phyloP scores from a whole-genome alignment of 2,329 filamentous ascomycete genomes.

The Curvularia lunata region DNA sequence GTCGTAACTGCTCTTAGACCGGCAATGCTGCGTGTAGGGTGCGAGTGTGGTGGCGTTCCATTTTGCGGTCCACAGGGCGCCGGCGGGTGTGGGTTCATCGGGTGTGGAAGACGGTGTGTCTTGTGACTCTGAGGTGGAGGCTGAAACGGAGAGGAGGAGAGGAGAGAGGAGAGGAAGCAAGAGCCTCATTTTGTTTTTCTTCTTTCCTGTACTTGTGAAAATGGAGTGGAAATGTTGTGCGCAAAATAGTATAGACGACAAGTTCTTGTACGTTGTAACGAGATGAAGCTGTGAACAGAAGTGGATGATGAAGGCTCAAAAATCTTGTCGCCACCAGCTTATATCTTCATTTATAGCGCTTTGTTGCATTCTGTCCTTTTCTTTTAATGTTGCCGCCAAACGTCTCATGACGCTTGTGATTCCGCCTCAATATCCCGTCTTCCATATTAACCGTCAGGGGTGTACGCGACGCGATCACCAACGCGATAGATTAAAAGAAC shows the following conservation, averaged over 20 bases:
- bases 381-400: background rate
- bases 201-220: background rate
- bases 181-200: conserved; percentile 7
- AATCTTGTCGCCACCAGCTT: background rate
- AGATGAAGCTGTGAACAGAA: background rate
- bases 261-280: background rate
- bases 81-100: conserved; percentile 38
- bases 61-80: conserved; percentile 40
- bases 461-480: conserved; percentile 14
- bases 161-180: conserved; percentile 14
- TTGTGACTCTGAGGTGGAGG: conserved; percentile 9
- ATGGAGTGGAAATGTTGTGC: background rate
- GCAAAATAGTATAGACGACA: background rate
- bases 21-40: conserved; percentile 34
- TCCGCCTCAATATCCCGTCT: conserved; percentile 17
- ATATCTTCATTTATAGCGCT: background rate
- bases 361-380: conserved; percentile 27
- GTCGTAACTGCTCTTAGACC: conserved; percentile 24
- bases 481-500: conserved; percentile 32
- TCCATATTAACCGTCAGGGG: conserved; percentile 28
- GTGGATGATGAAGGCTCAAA: no score
- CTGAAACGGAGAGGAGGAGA: background rate
- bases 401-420: conserved; percentile 2
- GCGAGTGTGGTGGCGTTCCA: conserved; percentile 34
- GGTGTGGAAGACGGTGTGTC: conserved; percentile 4